Conservation (phyloP, 805 yeast genomes). For the Candida mattraensis region DNA sequence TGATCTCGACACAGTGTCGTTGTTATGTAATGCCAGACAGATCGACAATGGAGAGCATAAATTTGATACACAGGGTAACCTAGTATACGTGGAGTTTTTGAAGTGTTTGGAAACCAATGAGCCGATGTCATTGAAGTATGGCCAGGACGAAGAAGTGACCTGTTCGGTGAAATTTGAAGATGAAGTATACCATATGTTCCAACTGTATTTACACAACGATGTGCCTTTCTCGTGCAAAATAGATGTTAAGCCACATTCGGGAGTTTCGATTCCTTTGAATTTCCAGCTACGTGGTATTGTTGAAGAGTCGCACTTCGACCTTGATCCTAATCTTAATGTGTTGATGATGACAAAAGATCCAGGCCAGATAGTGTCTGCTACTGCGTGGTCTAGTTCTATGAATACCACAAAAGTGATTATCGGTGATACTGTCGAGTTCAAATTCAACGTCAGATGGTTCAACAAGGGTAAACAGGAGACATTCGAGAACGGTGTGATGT, state of each 20-base stretch:
- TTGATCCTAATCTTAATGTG: conserved; percentile 58
- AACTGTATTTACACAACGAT: conserved; percentile 74
- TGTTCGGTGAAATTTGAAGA: conserved; percentile 66
- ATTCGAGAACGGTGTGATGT: conserved; percentile 9
- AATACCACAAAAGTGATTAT: conserved; percentile 62
- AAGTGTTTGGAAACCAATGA: conserved; percentile 62
- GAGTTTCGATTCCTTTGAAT: conserved; percentile 56
- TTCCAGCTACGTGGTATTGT: conserved; percentile 66
- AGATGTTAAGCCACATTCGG: conserved; percentile 46
- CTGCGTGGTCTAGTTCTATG: conserved; percentile 61
- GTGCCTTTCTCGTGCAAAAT: conserved; percentile 70
- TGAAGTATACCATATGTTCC: conserved; percentile 69
- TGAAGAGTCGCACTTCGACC: conserved; percentile 65
- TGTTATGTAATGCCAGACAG: conserved; percentile 65
- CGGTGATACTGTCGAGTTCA: conserved; percentile 60
- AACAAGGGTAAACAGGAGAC: conserved; percentile 6
- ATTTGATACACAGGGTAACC: conserved; percentile 59
- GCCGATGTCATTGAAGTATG: conserved; percentile 57
- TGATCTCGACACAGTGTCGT: conserved; percentile 42
- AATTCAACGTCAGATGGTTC: conserved; percentile 60
- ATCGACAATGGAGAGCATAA: conserved; percentile 78
- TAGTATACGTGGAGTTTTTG: conserved; percentile 60
- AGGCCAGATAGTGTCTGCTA: conserved; percentile 48
- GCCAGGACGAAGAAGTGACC: conserved; percentile 48
- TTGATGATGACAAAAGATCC: conserved; percentile 37